Percentiles rank a stretch among this genome's conserved stretches.
phyloP scores from a whole-genome alignment of 106 monocot species.

The Dendrobium nobile region DNA sequence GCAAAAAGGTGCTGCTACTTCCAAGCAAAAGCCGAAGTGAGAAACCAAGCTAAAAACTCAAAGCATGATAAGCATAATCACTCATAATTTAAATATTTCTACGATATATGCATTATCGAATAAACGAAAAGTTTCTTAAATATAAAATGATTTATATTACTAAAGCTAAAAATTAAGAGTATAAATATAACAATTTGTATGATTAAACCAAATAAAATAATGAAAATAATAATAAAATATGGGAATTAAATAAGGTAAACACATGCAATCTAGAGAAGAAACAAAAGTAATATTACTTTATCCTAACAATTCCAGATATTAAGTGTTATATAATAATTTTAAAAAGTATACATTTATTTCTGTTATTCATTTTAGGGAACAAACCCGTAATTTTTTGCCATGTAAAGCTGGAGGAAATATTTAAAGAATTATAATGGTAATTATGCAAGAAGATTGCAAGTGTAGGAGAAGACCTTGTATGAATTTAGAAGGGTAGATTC shows the following conservation, averaged over 20 bases:
- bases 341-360: no score
- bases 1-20: background rate
- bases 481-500: conserved; percentile 79
- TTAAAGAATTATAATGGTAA: background rate
- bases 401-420: background rate
- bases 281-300: background rate
- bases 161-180: background rate
- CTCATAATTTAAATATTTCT: background rate
- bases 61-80: background rate
- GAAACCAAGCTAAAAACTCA: background rate
- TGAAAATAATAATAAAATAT: background rate
- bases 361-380: no score
- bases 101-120: background rate
- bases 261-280: background rate
- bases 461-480: conserved; percentile 52
- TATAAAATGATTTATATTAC: background rate
- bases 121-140: background rate
- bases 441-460: background rate
- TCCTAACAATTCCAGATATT: background rate
- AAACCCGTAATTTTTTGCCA: background rate
- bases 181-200: background rate
- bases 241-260: background rate
- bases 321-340: no score
- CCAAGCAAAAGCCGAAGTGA: background rate
- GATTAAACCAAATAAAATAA: background rate